Base-by-base conservation (phyloP, 495 filamentous ascomycete species). In the Hypoxylon trugodes region DNA sequence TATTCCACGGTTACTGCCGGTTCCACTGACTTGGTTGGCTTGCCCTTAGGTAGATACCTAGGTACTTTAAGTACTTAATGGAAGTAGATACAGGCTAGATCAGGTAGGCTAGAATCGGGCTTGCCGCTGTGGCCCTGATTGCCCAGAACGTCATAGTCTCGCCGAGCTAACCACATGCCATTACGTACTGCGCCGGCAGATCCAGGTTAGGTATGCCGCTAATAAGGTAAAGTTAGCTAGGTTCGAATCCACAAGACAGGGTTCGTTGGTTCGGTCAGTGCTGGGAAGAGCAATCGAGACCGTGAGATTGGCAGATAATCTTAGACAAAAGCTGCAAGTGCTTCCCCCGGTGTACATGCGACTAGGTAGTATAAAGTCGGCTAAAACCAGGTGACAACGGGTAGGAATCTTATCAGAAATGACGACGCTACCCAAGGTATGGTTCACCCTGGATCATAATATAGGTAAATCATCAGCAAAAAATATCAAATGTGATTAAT, bases 1-100 rank as follows among this genome's bases (percentile, higher is more conserved):
- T 21, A 5, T 59, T 59, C 40, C 18, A 49, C 59, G 59, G 59
- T 51, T 62, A 56, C 59, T 55, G 43, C 59, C 59, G 59, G 59
- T 55, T 62, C 59, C 59, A 53, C 59, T 43, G 37, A 21, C 33
- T 32, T 54, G 59, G 59, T 42, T 53, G 42, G 30, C 41, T 45
- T 10, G 22, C 30, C 15, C 25, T 25, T 30, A 28, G 30, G 41
- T 26, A 45, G 8, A 10, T 43, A 25, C 21, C 41, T 45, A 45
- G 24, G 16, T 16, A 10, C 21, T 22, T 21, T 42, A 42, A 42
- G 38, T 42, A n/a, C n/a, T n/a, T n/a, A n/a, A n/a, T n/a, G n/a
- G n/a, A n/a, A n/a, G n/a, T n/a, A n/a, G n/a, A n/a, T n/a, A n/a
- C n/a, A n/a, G n/a, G n/a, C n/a, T n/a, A n/a, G n/a, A n/a, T n/a